Conservation (phyloP, 75 land plant genomes). For the Picea sitchensis region DNA sequence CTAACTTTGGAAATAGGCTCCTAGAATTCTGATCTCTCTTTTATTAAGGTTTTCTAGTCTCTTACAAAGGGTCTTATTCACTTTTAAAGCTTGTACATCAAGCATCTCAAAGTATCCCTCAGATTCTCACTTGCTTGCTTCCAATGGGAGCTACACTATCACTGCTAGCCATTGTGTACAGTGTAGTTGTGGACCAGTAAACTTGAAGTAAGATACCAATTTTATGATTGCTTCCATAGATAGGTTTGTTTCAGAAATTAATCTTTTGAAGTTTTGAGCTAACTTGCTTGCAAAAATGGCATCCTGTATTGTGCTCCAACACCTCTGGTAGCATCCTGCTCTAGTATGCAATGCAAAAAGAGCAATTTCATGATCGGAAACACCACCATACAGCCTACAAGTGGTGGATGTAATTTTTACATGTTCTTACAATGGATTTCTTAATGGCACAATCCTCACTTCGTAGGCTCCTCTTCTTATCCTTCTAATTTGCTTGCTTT, state of each 20-base stretch:
- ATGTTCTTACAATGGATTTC: constrained; percentile 58
- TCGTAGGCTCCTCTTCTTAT: constrained; percentile 21
- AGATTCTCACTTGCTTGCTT: constrained; percentile 34
- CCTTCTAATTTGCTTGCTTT: neutral
- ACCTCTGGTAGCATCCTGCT: constrained; percentile 51
- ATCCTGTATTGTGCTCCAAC: constrained; percentile 67
- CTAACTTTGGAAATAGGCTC: no score
- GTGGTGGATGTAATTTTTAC: constrained; percentile 69
- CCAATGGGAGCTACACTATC: constrained; percentile 39
- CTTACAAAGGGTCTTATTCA: no score
- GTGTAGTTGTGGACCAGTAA: constrained; percentile 31
- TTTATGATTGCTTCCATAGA: neutral
- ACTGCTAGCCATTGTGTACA: constrained; percentile 47
- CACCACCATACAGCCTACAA: constrained; percentile 27
- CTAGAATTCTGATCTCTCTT: no score
- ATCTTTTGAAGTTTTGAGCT: neutral
- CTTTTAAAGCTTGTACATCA: constrained; percentile 41
- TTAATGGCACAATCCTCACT: constrained; percentile 43
- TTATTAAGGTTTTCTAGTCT: no score
- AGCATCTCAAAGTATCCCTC: constrained; percentile 7
- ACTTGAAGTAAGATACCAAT: neutral
- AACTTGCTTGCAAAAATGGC: constrained; percentile 2
- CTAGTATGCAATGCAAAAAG: constrained; percentile 67
- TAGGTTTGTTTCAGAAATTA: neutral
- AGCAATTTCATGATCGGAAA: constrained; percentile 68